Conservation (phyloP, 2,329 filamentous ascomycete genomes). For the Tricladium varicosporioides region DNA sequence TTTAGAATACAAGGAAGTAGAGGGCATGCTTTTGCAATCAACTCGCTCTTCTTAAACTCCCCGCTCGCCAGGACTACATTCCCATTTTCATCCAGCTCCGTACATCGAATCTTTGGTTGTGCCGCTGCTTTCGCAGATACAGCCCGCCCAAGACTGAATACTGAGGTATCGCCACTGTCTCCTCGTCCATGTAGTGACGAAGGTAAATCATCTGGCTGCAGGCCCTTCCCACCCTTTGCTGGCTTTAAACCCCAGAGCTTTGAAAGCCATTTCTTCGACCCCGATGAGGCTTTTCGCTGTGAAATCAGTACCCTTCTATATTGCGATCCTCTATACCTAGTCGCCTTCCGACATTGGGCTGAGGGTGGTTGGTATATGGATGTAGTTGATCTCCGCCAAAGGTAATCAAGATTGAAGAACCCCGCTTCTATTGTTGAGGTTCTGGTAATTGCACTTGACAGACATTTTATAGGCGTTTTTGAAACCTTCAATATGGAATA, state of each 20-base stretch:
- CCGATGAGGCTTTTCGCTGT: conserved; percentile 22
- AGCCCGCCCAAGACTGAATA: conserved; percentile 68
- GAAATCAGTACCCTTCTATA: background rate
- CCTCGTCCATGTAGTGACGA: conserved; percentile 49
- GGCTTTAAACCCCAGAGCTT: conserved; percentile 24
- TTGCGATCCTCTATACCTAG: conserved; percentile 1
- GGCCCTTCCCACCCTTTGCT: conserved; percentile 32
- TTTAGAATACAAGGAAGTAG: conserved; percentile 13
- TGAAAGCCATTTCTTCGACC: conserved; percentile 25
- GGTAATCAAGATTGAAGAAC: conserved; percentile 28
- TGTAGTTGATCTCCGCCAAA: conserved; percentile 21
- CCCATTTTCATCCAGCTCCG: conserved; percentile 89
- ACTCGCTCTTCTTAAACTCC: conserved; percentile 95
- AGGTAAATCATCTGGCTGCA: conserved; percentile 59
- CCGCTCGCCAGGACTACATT: conserved; percentile 90
- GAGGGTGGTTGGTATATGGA: conserved; percentile 3
- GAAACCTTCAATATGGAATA: conserved; percentile 2
- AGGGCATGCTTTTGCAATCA: conserved; percentile 78
- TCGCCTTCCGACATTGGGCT: background rate
- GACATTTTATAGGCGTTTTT: conserved; percentile 16
- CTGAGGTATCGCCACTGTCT: conserved; percentile 56
- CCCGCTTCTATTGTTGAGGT: conserved; percentile 23
- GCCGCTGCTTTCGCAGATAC: conserved; percentile 74
- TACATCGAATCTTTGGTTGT: conserved; percentile 85
- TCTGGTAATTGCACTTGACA: conserved; percentile 22